Evolutionary conservation across 257 asterid genomes (phyloP), one percentile per base, ranked within the genome.

Genomic region (Knoxia roxburghii): DNA sequence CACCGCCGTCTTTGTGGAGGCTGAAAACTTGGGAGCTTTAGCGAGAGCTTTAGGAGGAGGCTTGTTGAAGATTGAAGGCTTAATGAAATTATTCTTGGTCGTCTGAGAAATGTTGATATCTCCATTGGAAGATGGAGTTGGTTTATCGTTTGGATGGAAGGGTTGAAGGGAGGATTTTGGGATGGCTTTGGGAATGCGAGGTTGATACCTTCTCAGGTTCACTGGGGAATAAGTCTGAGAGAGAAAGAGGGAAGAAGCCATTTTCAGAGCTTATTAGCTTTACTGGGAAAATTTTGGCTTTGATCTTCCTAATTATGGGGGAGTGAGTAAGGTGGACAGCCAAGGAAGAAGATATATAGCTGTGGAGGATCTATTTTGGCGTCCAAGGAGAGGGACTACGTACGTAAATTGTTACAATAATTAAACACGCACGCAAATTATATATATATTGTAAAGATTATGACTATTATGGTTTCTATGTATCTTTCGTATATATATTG

Each of bases 81-180:
- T 61, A n/a, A 21, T 26, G 21, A 61, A 61, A 21, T 1, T 54
- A 2, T 37, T n/a, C n/a, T n/a, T n/a, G n/a, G 57, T n/a, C 2
- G 52, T 7, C 18, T 48, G 52, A 51, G 57, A 14, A 23, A 7
- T n/a, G 23, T 2, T 1, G 27, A 29, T 33, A 6, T 27, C 18
- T n/a, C 18, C 53, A 48, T 32, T 57, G 13, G 21, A 15, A 12
- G 4, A 43, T 7, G 6, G 5, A 37, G 46, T 7, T 15, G 30
- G 3, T 45, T 23, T 30, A 20, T 0, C 3, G 59, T 18, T 65
- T 20, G 69, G 30, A 20, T 48, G 40, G 57, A 10, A 4, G 27
- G 57, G 68, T 46, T 64, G 45, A 18, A 46, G n/a, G 68, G 29
- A 64, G 18, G 68, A 46, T 17, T 49, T 46, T 21, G 69, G 27